phyloP scores from a whole-genome alignment of 345 rosid species.

The Raphanus raphanistrum region DNA sequence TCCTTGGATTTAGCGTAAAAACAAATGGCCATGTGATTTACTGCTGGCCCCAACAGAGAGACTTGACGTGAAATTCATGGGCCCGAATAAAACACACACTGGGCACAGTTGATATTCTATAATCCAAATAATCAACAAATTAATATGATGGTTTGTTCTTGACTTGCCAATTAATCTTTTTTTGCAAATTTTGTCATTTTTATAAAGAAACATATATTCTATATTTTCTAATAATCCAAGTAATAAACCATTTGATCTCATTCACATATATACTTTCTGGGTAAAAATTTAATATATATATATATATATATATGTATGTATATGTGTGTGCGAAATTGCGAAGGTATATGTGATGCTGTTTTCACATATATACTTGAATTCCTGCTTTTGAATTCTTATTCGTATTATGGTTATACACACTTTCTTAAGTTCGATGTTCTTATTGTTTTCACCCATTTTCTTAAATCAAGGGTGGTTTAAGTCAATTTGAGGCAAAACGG shows the following conservation, averaged over 20 bases:
- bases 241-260: not conserved
- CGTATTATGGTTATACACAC: not conserved
- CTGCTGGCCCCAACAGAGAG: not conserved
- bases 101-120: not conserved
- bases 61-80: conserved; percentile 29
- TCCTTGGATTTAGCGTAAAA: conserved; percentile 14
- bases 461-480: not conserved
- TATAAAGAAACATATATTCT: not conserved
- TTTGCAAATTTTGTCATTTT: not conserved
- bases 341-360: no score
- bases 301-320: no score
- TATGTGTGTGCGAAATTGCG: no score
- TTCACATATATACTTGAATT: not conserved
- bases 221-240: no score
- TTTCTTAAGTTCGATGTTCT: not conserved
- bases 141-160: not conserved
- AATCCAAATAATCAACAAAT: not conserved
- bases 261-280: not conserved
- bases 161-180: not conserved
- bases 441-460: not conserved
- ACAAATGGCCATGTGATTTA: conserved; percentile 18
- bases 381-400: not conserved
- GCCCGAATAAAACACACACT: conserved; percentile 26
- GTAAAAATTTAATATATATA: no score
- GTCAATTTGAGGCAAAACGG: not conserved